Evolutionary conservation across 2,329 filamentous ascomycete genomes (phyloP), one percentile per base, ranked within the genome.

Genomic region (Reticulascus tulasneorum): DNA sequence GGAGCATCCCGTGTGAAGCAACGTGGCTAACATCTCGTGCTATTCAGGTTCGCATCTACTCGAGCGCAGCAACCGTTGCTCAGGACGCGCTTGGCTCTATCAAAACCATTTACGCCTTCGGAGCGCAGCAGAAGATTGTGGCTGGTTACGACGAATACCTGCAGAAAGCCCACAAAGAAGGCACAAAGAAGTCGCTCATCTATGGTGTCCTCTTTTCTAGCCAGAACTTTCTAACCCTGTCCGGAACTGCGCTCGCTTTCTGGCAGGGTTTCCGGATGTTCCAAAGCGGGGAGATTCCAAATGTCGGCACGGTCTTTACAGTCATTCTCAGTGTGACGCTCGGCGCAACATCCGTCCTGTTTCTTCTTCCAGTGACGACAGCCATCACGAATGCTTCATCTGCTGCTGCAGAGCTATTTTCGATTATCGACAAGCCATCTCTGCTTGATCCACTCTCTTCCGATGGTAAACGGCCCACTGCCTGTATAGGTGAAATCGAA

Each of bases 391-490:
- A 45, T 11, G 53, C 48, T 9, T 44, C 51, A 3, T 46, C 47
- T 1, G 47, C 47, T 3, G 47, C 49, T 9, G 35, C 33, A 3
- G 45, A 54, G 38, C 41, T 56, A 2, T 52, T 54, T 27, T 22
- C 16, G 1, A 33, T 53, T 11, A 56, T 57, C 20, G 51, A 54
- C 10, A 44, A 51, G 3, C 20, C 37, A 9, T 54, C 52, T 2
- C 28, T 44, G 1, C 55, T 54, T 25, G 34, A 57, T 27, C 45
- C 53, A 1, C 29, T 40, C 9, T 26, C 35, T 10, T 37, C 43
- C 1, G 25, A 23, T 1, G 51, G 52, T 1, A 6, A 23, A 4
- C n/a, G n/a, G n/a, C n/a, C n/a, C n/a, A n/a, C n/a, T n/a, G n/a
- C n/a, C n/a, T n/a, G n/a, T n/a, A n/a, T n/a, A n/a, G n/a, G n/a